phyloP scores from a whole-genome alignment of 208 protist genomes.

The Trypanosoma avium region DNA sequence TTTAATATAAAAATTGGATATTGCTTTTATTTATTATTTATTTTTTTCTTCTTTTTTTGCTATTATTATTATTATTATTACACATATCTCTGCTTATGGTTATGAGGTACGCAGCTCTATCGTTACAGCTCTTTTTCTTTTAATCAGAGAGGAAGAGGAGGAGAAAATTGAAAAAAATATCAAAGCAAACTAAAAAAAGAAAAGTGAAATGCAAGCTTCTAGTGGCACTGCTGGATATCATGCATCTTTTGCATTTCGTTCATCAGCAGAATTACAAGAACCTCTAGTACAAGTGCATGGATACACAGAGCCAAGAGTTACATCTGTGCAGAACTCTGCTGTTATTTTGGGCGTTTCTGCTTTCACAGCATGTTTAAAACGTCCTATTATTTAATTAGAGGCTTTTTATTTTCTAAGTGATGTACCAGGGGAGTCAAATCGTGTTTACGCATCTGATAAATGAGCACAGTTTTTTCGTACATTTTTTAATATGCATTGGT shows the following conservation, averaged over 20 bases:
- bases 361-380: conserved; percentile 32
- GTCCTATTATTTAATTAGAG: conserved; percentile 55
- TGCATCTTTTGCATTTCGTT: conserved; percentile 27
- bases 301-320: conserved; percentile 74
- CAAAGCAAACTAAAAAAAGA: no score
- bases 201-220: conserved; percentile 14
- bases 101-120: background rate
- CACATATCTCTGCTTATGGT: no score
- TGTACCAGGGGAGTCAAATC: conserved; percentile 71
- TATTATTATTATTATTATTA: no score
- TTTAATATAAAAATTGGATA: no score
- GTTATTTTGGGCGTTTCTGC: conserved; percentile 47
- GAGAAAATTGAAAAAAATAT: no score
- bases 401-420: conserved; percentile 82
- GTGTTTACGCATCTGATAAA: conserved; percentile 76
- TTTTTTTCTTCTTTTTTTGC: no score
- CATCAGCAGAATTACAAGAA: conserved; percentile 40
- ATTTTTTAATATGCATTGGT: conserved; percentile 68
- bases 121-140: background rate
- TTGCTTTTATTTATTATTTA: no score
- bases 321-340: conserved; percentile 35
- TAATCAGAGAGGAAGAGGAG: background rate
- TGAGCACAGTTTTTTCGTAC: conserved; percentile 72
- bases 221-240: conserved; percentile 23
- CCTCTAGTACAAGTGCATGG: conserved; percentile 57